Base-by-base conservation (phyloP, 202 grass and related monocot species). In the Brachypodium distachyon region DNA sequence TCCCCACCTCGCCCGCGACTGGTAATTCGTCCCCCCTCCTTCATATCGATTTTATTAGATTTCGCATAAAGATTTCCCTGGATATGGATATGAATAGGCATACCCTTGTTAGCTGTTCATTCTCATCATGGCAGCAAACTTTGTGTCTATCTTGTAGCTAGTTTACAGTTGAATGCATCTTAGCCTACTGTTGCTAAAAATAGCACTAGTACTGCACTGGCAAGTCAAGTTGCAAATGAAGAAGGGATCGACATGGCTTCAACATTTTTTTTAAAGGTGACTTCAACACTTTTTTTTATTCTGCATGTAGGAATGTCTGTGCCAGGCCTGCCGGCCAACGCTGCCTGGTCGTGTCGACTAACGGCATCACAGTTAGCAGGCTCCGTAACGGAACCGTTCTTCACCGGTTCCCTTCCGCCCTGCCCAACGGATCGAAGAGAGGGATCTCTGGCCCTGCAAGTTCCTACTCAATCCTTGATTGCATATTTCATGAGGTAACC, bases 401-500 rank as follows among this genome's bases (percentile, higher is more conserved):
- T 51, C 95, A 94, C 70, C 79, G 80, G 3, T 98, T 98, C 83
- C 93, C 95, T 55, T 98, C 95, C 41, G 88, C 76, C 7, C 69
- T 98, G 29, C 95, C 95, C 21, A 98, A 87, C 33, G 95, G 95
- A 51, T 83, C 95, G 12, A 94, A 84, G 83, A 90, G 70, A 79
- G 89, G 90, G 38, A 83, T 80, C 42, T 98, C 91, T 26, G 91
- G 95, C 3, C 80, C 91, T 36, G 86, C 95, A 62, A 90, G 82
- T 63, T 97, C 90, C 18, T 98, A 98, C 67, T 92, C 87, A 43
- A 92, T 98, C 53, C 85, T 98, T 0, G 95, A 98, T 59, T 98
- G 95, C 85, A 94, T 98, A 83, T 98, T 94, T 86, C 91, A 94
- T 13, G 95, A 98, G 89, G 95, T 98, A 33, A 47, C 29, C 28